phyloP scores from a whole-genome alignment of 2,329 filamentous ascomycete genomes.

The Magnaporthiopsis poae region DNA sequence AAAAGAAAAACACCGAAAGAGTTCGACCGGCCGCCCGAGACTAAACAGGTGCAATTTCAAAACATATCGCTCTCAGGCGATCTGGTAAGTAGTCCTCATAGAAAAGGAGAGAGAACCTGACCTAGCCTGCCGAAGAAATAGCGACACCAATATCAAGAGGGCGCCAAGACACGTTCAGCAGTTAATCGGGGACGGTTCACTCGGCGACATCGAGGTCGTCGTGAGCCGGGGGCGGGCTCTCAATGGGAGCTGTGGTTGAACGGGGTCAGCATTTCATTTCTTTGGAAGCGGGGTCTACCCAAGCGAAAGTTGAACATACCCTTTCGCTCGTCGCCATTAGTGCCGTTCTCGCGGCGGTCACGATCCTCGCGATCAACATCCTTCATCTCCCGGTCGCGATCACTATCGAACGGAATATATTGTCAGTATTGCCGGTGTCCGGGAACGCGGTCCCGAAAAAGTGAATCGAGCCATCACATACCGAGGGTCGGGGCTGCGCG shows the following conservation, averaged over 20 bases:
- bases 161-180: too few species aligned
- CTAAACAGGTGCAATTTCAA: constrained; percentile 8
- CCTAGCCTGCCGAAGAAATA: constrained; percentile 5
- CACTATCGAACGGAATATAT: constrained; percentile 21
- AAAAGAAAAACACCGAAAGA: constrained; percentile 4
- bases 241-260: constrained; percentile 32
- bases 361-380: constrained; percentile 59
- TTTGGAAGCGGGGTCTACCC: too few species aligned
- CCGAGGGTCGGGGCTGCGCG: constrained; percentile 59
- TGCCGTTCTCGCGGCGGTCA: constrained; percentile 64
- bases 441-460: too few species aligned
- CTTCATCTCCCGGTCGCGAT: constrained; percentile 46
- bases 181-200: constrained; percentile 24
- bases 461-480: constrained; percentile 20
- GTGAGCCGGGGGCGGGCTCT: constrained; percentile 72
- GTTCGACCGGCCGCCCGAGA: constrained; percentile 9
- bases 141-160: not conserved
- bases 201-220: constrained; percentile 96
- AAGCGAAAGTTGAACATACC: constrained; percentile 39
- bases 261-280: not conserved
- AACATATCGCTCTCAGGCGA: constrained; percentile 3
- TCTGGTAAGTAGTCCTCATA: constrained; percentile 5
- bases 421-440: not conserved
- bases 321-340: constrained; percentile 86
- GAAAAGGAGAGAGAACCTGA: constrained; percentile 1